Conservation (phyloP, 2,329 filamentous ascomycete species). For the Myotisia sp. region DNA sequence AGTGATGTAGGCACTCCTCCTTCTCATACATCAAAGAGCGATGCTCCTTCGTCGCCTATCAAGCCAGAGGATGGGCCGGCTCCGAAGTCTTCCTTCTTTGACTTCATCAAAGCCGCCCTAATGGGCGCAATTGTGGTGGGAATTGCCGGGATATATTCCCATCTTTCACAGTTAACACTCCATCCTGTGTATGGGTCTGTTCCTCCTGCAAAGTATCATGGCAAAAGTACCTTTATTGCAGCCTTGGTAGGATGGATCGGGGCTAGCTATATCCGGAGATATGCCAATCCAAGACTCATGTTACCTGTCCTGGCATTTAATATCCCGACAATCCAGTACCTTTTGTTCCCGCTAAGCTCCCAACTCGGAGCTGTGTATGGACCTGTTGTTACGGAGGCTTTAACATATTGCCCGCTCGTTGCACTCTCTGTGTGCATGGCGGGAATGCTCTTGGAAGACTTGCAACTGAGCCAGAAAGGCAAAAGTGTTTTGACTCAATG, state of each 20-base stretch:
- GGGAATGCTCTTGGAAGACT: conserved; percentile 48
- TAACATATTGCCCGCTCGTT: conserved; percentile 58
- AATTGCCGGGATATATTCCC: conserved; percentile 28
- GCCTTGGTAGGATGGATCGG: conserved; percentile 59
- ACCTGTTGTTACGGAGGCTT: conserved; percentile 56
- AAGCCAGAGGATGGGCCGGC: neutral
- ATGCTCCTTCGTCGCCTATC: neutral
- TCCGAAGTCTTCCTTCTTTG: neutral
- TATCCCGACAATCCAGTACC: conserved; percentile 58
- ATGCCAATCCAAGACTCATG: conserved; percentile 35
- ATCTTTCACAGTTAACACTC: conserved; percentile 49
- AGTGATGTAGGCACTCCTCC: too few relatives aligned
- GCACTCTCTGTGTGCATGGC: conserved; percentile 50
- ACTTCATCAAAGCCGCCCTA: neutral
- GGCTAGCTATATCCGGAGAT: conserved; percentile 41
- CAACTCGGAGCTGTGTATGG: conserved; percentile 55
- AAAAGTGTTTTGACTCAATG: conserved; percentile 47
- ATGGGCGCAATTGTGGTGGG: conserved; percentile 14
- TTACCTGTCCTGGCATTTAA: conserved; percentile 63
- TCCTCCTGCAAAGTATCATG: conserved; percentile 59
- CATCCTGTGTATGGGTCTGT: conserved; percentile 83
- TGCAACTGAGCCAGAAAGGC: conserved; percentile 42
- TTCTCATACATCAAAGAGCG: neutral
- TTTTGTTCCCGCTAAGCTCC: conserved; percentile 53
- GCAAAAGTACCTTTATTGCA: conserved; percentile 48